These are phyloP conservation scores for Primulina eburnea DNA, from an alignment of 257 asterid species.

Conservation along the genomic window DNA sequence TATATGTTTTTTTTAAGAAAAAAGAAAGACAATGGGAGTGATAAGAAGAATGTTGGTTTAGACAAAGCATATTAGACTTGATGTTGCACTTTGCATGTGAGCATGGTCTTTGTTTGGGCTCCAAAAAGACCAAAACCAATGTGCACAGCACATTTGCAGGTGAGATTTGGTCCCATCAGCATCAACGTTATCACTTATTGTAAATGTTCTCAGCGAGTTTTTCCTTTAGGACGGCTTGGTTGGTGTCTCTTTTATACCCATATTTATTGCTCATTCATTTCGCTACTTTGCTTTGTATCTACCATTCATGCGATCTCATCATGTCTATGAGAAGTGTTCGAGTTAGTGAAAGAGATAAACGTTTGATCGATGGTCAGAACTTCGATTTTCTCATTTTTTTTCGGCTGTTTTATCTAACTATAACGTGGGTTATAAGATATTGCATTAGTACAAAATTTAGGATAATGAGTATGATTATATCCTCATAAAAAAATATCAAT, in stretches of 20 bases:
- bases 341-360: too few relatives aligned
- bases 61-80: background rate
- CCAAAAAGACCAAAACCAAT: conserved; percentile 5
- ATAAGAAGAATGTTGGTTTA: too few relatives aligned
- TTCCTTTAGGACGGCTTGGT: conserved; percentile 11
- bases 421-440: too few relatives aligned
- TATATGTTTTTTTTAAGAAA: too few relatives aligned
- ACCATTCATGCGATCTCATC: conserved; percentile 18
- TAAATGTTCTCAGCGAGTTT: background rate
- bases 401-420: too few relatives aligned
- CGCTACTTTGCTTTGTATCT: background rate
- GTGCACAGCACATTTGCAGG: background rate
- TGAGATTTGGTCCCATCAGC: conserved; percentile 19
- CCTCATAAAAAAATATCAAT: too few relatives aligned
- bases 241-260: conserved; percentile 30
- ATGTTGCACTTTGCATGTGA: background rate
- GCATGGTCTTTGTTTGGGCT: conserved; percentile 33
- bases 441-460: too few relatives aligned
- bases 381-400: too few relatives aligned
- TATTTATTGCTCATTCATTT: conserved; percentile 13
- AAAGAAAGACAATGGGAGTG: too few relatives aligned
- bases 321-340: too few relatives aligned
- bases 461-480: too few relatives aligned
- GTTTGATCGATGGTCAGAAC: too few relatives aligned
- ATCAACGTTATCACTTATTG: conserved; percentile 22